These are phyloP conservation scores for Fraxinus dipetala DNA, from an alignment of 305 asterid species.

Conservation along the genomic window DNA sequence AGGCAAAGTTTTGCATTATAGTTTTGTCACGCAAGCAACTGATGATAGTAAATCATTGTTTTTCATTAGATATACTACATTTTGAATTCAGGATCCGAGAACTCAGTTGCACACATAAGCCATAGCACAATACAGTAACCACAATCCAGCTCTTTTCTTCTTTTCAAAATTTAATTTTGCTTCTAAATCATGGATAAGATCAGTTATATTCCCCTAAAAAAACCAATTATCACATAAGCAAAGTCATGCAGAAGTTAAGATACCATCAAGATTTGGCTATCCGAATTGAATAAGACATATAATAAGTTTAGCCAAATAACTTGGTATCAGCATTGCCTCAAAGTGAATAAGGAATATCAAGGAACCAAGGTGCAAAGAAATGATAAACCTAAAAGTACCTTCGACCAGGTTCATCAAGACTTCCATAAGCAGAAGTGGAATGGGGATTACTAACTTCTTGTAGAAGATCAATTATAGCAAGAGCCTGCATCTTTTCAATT, in stretches of 20 bases:
- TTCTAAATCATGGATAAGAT: neutral
- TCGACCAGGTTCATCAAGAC: slow-evolving; percentile 96
- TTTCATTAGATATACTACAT: neutral
- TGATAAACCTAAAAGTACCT: slow-evolving; percentile 45
- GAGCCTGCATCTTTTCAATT: slow-evolving; percentile 72
- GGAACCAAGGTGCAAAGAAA: slow-evolving; percentile 14
- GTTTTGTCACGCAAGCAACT: neutral
- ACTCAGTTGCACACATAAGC: neutral
- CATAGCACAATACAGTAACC: neutral
- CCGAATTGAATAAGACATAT: neutral
- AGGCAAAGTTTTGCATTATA: neutral
- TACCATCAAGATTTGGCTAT: neutral
- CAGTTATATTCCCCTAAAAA: neutral
- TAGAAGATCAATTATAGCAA: slow-evolving; percentile 66
- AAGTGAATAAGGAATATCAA: slow-evolving; percentile 5
- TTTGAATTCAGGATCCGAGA: slow-evolving; percentile 11
- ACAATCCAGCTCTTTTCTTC: neutral
- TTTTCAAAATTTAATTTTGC: neutral
- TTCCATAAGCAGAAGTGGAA: slow-evolving; percentile 68
- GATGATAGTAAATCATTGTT: slow-evolving; percentile 7
- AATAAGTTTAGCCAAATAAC: neutral
- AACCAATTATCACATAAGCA: slow-evolving; percentile 1
- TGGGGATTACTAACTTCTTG: slow-evolving; percentile 66
- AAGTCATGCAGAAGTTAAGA: neutral
- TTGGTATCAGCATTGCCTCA: neutral